Percentiles rank a stretch among this genome's conserved stretches.
These are phyloP conservation scores for Fusarium haematococcum DNA, from an alignment of 2,329 filamentous ascomycete genomes.

Conservation along the genomic window DNA sequence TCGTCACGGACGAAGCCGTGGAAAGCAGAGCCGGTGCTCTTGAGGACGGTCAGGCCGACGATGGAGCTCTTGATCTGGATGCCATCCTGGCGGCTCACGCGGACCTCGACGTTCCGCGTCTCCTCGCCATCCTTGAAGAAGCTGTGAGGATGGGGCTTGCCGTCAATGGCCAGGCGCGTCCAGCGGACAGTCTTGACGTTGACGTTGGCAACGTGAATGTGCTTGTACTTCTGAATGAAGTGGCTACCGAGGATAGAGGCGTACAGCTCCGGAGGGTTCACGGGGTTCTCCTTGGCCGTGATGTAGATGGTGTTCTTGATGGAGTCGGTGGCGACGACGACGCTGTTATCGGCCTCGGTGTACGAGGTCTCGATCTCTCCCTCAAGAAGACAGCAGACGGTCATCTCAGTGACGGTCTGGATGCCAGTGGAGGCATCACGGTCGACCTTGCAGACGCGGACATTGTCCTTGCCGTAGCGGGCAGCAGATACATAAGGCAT, in stretches of 20 bases:
- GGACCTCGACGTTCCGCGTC: constrained; percentile 83
- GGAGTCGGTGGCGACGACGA: constrained; percentile 95
- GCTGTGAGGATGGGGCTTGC: constrained; percentile 92
- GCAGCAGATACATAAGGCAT: constrained; percentile 73
- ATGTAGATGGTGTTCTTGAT: constrained; percentile 99
- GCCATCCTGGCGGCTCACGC: constrained; percentile 74
- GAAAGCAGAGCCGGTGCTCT: constrained; percentile 97
- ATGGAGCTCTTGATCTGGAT: constrained; percentile 84
- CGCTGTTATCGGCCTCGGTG: constrained; percentile 92
- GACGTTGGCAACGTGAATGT: constrained; percentile 88
- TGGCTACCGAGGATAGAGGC: constrained; percentile 86
- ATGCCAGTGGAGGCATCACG: constrained; percentile 79
- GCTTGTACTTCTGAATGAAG: constrained; percentile 87
- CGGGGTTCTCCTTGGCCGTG: constrained; percentile 91
- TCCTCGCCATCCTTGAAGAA: constrained; percentile 93
- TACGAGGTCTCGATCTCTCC: constrained; percentile 92
- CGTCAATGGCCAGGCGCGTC: constrained; percentile 88
- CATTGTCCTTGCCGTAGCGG: constrained; percentile 95
- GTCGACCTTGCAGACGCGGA: constrained; percentile 96
- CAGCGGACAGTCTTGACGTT: constrained; percentile 88
- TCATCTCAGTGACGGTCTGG: constrained; percentile 94
- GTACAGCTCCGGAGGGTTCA: constrained; percentile 93
- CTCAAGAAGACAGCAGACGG: constrained; percentile 90
- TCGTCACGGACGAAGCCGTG: constrained; percentile 94
- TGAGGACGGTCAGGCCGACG: constrained; percentile 86